Percentiles rank a stretch among this genome's conserved stretches.
Evolutionary conservation across 495 filamentous ascomycete species (phyloP).

Genomic region (Penicillium paxilli): DNA sequence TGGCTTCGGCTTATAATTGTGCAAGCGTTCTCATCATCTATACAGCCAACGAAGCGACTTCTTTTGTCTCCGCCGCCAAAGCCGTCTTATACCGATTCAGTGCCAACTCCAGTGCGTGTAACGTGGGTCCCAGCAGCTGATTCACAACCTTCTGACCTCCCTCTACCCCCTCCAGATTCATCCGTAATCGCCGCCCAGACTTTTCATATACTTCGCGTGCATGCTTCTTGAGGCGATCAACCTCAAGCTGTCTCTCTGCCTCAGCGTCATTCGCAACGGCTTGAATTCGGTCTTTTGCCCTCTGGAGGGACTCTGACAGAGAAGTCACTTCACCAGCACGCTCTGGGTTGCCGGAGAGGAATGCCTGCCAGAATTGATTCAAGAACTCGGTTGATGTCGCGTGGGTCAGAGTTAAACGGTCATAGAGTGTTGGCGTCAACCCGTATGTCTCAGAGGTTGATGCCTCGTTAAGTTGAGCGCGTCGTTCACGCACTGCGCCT

Average conservation of each 20-base stretch:
- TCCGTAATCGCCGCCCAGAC: constrained; percentile 67
- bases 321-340: constrained; percentile 74
- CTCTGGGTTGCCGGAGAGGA: constrained; percentile 77
- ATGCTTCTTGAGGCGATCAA: constrained; percentile 62
- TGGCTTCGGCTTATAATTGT: no score
- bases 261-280: constrained; percentile 82
- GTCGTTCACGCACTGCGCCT: constrained; percentile 44
- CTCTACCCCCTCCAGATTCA: constrained; percentile 61
- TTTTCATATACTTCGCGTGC: constrained; percentile 64
- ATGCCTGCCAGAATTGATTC: constrained; percentile 92
- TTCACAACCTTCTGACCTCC: constrained; percentile 78
- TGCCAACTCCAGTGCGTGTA: constrained; percentile 66
- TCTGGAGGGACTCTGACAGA: constrained; percentile 72
- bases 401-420: constrained; percentile 79
- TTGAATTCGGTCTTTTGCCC: constrained; percentile 75
- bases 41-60: constrained; percentile 22
- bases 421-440: constrained; percentile 64
- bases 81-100: constrained; percentile 62
- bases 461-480: constrained; percentile 31
- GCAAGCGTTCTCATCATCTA: constrained; percentile 5
- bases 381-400: constrained; percentile 92
- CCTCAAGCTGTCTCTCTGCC: constrained; percentile 58
- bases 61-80: constrained; percentile 56
- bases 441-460: constrained; percentile 53
- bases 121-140: constrained; percentile 69